phyloP scores from a whole-genome alignment of 768 basidiomycete species.

The Tremella fuciformis region DNA sequence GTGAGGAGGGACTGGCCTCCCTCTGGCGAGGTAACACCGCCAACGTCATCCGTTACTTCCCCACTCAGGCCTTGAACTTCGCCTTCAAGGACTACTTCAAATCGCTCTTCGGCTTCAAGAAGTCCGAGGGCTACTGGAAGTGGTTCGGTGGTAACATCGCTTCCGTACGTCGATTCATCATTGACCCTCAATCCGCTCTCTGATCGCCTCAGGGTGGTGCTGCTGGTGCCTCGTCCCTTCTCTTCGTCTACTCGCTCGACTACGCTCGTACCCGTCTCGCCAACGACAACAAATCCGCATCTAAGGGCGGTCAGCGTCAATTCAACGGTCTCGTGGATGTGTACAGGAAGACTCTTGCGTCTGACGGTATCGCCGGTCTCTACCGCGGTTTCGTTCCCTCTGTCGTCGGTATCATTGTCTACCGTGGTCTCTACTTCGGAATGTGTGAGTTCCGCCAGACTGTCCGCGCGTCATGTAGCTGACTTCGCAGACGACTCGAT shows the following conservation, averaged over 20 bases:
- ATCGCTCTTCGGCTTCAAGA: constrained; percentile 97
- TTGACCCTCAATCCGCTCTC: not conserved
- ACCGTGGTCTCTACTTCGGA: constrained; percentile 99
- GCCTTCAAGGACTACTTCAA: constrained; percentile 89
- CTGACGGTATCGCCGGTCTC: constrained; percentile 96
- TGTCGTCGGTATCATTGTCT: constrained; percentile 98
- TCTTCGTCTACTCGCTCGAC: constrained; percentile 99
- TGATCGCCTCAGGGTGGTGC: constrained; percentile 80
- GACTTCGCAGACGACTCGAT: constrained; percentile 41
- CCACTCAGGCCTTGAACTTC: constrained; percentile 98
- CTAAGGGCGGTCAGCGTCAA: constrained; percentile 86
- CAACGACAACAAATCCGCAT: constrained; percentile 79
- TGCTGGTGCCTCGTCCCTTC: constrained; percentile 95
- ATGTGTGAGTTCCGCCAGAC: constrained; percentile 69
- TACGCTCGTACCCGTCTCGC: constrained; percentile 97
- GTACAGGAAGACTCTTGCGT: constrained; percentile 93
- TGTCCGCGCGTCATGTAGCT: not conserved
- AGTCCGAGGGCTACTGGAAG: constrained; percentile 93
- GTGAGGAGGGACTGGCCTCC: constrained; percentile 89
- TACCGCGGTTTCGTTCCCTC: constrained; percentile 99
- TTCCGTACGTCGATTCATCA: constrained; percentile 29
- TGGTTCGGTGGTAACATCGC: constrained; percentile 96
- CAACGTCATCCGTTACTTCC: constrained; percentile 99
- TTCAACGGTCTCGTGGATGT: constrained; percentile 99
- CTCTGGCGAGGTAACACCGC: constrained; percentile 99